Base-by-base conservation (phyloP, 2,329 filamentous ascomycete species). In the Colletotrichum sp. region DNA sequence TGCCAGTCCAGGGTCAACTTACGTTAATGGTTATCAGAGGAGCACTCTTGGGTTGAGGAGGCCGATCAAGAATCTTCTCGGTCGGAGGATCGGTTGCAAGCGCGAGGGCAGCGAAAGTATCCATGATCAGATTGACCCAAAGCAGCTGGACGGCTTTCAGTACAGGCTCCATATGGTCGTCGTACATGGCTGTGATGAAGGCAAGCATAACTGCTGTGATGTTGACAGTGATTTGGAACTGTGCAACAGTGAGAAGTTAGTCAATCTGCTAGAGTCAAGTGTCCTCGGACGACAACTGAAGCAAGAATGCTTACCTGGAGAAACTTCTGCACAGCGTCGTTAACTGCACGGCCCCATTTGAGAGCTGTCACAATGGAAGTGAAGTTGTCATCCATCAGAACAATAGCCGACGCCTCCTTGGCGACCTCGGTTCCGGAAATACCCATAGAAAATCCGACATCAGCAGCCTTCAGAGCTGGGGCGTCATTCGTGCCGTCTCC, bases 81-180 rank as follows among this genome's bases (percentile, higher is more conserved):
- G 88, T 89, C 0, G 92, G 92, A 6, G 90, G 89, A 78, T 93
- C 92, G 1, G 92, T 93, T 8, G 92, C 92, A 13, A 93, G 86
- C 9, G 91, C 92, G 34, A 93, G 88, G 18, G 92, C 92, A 3
- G 92, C 92, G 75, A 93, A 92, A 8, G 92, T 93, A 78, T 93
- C 91, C 91, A 94, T 93, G 80, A 93, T 93, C 62, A 94, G 84
- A 79, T 94, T 94, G 68, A 93, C 91, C 92, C 92, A 94, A 38
- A 94, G 87, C 61, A 94, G 87, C 79, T 94, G 92, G 1, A 93
- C 91, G 2, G 93, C 91, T 2, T 90, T 93, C 55, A 94, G 88
- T 3, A 94, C 90, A 7, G 92, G 90, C 61, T 88, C 83, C 83
- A 90, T 89, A 12, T 89, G 84, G 10, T 85, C 81, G 74, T 87